Conservation (phyloP, 2,329 filamentous ascomycete genomes). For the Penicillium brasilianum region DNA sequence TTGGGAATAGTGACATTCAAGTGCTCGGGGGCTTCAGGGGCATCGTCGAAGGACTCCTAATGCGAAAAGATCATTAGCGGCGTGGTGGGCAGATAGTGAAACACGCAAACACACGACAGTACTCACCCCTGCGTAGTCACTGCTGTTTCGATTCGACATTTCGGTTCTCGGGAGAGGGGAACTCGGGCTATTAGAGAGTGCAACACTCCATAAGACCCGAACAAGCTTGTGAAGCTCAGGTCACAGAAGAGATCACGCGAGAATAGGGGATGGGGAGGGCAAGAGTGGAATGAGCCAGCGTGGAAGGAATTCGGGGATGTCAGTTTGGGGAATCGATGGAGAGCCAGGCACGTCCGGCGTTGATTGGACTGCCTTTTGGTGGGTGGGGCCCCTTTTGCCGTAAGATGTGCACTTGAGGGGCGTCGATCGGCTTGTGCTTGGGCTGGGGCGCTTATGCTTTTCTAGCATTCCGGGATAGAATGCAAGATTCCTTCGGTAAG, state of each 20-base stretch:
- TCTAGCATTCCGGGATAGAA: background rate
- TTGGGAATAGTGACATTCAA: slow-evolving; percentile 40
- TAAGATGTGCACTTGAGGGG: too few relatives aligned
- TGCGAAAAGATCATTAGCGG: slow-evolving; percentile 7
- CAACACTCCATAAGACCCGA: slow-evolving; percentile 25
- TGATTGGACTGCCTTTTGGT: slow-evolving; percentile 29
- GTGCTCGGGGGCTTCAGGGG: slow-evolving; percentile 54
- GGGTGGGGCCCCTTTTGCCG: slow-evolving; percentile 11
- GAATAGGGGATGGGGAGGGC: slow-evolving; percentile 7
- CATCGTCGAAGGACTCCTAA: slow-evolving; percentile 84
- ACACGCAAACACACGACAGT: slow-evolving; percentile 18
- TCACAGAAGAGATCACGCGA: slow-evolving; percentile 16
- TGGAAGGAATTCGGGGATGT: slow-evolving; percentile 26
- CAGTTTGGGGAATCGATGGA: slow-evolving; percentile 28
- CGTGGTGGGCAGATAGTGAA: slow-evolving; percentile 21
- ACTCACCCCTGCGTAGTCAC: slow-evolving; percentile 51
- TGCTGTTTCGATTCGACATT: slow-evolving; percentile 47
- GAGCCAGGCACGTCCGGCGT: slow-evolving; percentile 24
- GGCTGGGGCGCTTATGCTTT: too few relatives aligned
- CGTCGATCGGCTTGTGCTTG: background rate
- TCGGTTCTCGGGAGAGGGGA: slow-evolving; percentile 26
- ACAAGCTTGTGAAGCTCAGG: slow-evolving; percentile 8
- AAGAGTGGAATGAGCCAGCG: slow-evolving; percentile 21
- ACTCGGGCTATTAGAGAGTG: slow-evolving; percentile 25
- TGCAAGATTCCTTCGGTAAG: background rate